Percentiles rank a stretch among this genome's conserved stretches.
Conservation (phyloP, 257 asterid species). For the Jasminum sambac region DNA sequence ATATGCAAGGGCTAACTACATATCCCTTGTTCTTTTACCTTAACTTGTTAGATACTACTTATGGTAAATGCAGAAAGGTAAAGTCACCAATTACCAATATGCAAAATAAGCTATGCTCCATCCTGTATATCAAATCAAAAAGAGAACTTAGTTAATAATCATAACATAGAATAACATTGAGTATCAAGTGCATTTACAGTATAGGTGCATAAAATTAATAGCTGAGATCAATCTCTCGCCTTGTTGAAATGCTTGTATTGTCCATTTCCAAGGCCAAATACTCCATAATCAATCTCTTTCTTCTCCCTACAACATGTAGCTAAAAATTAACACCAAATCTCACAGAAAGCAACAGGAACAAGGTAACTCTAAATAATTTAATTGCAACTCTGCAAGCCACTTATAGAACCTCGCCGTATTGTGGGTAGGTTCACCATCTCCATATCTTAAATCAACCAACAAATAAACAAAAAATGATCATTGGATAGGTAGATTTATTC, state of each 20-base stretch:
- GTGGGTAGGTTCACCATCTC: constrained; percentile 99
- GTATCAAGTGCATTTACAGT: neutral
- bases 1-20: no score
- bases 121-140: constrained; percentile 45
- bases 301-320: constrained; percentile 52
- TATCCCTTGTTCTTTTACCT: no score
- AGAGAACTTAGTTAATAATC: neutral
- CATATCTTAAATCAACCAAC: constrained; percentile 73
- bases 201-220: neutral
- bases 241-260: constrained; percentile 99
- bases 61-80: no score
- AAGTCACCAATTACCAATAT: no score
- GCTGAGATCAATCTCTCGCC: constrained; percentile 38
- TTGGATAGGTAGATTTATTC: constrained; percentile 11
- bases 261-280: constrained; percentile 97
- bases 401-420: constrained; percentile 96
- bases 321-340: constrained; percentile 24
- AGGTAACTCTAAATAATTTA: neutral
- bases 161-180: neutral
- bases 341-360: neutral
- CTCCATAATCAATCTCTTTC: constrained; percentile 82
- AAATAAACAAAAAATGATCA: constrained; percentile 40
- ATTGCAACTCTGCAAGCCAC: constrained; percentile 86
- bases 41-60: no score
- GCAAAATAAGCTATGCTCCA: no score